A percentile compares a stretch with the other conserved stretches of the same genome.
Conservation (phyloP, 352 stramenopile genomes). For the Pythium utonaiense region DNA sequence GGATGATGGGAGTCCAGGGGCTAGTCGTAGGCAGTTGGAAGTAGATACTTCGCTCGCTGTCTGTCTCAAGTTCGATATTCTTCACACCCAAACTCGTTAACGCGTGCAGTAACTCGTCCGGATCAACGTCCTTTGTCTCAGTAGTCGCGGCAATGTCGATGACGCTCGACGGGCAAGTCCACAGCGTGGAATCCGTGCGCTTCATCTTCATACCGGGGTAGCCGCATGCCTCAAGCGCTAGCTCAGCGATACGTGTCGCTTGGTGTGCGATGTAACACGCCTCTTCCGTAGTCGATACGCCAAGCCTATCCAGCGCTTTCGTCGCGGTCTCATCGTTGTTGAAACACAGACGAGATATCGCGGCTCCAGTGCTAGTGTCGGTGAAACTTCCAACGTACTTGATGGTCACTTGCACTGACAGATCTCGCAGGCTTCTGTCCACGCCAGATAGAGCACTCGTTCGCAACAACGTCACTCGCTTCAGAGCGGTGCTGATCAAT, state of each 20-base stretch:
- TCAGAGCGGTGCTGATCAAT: neutral
- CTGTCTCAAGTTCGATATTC: neutral
- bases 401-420: neutral
- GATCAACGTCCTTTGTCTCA: neutral
- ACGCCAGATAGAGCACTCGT: neutral
- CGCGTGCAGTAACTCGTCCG: neutral
- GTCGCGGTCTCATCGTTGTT: slow-evolving; percentile 4
- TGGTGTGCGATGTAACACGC: slow-evolving; percentile 1
- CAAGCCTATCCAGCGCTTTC: slow-evolving; percentile 7
- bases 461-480: slow-evolving; percentile 5
- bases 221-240: slow-evolving; percentile 3
- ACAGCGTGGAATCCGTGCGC: slow-evolving; percentile 11
- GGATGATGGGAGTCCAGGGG: slow-evolving; percentile 4
- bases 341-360: neutral
- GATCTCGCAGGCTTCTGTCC: neutral
- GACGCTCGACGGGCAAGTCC: neutral
- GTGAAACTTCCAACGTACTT: slow-evolving; percentile 2
- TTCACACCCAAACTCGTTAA: neutral
- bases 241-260: slow-evolving; percentile 1
- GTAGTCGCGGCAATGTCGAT: slow-evolving; percentile 14
- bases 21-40: slow-evolving; percentile 10
- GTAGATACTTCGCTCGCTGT: neutral
- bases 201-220: neutral
- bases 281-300: slow-evolving; percentile 8
- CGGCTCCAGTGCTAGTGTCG: neutral